Percentiles rank a stretch among this genome's conserved stretches.
Evolutionary conservation across 257 asterid genomes (phyloP).

Genomic region (Nicotiana tomentosiformis): DNA sequence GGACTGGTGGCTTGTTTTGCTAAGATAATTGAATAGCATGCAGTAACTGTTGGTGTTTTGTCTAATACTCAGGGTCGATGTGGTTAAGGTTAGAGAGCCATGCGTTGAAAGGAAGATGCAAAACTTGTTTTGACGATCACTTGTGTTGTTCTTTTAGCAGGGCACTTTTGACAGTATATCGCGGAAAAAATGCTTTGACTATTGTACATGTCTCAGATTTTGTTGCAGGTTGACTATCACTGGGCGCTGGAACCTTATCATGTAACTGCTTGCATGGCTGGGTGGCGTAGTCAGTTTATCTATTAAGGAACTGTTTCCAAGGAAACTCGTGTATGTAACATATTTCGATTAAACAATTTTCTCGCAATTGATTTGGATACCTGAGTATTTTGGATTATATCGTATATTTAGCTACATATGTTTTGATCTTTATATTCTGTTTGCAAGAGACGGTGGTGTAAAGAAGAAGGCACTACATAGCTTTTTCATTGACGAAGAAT

Average conservation of each 20-base stretch:
- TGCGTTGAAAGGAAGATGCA: constrained; percentile 37
- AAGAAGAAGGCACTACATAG: constrained; percentile 47
- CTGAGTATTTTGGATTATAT: constrained; percentile 23
- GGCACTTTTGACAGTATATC: constrained; percentile 38
- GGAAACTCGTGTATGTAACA: constrained; percentile 42
- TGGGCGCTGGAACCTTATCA: constrained; percentile 20
- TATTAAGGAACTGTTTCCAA: constrained; percentile 27
- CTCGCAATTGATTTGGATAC: constrained; percentile 29
- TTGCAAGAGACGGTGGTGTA: constrained; percentile 76
- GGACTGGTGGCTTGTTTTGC: constrained; percentile 72
- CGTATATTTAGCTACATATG: neutral
- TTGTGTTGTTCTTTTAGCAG: constrained; percentile 52
- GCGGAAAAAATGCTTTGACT: constrained; percentile 18
- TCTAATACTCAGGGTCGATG: constrained; percentile 16
- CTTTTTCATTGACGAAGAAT: constrained; percentile 54
- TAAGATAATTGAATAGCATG: constrained; percentile 34
- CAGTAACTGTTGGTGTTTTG: constrained; percentile 14
- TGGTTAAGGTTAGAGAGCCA: constrained; percentile 47
- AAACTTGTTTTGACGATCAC: constrained; percentile 31
- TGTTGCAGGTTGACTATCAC: constrained; percentile 27
- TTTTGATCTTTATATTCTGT: constrained; percentile 53
- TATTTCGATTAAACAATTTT: constrained; percentile 40
- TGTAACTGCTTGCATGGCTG: constrained; percentile 36
- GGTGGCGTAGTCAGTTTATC: constrained; percentile 46
- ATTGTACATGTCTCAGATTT: constrained; percentile 23